These are phyloP conservation scores for Bolboschoenoplectus hybrid DNA, from an alignment of 202 grass and related monocot species.

Conservation along the genomic window DNA sequence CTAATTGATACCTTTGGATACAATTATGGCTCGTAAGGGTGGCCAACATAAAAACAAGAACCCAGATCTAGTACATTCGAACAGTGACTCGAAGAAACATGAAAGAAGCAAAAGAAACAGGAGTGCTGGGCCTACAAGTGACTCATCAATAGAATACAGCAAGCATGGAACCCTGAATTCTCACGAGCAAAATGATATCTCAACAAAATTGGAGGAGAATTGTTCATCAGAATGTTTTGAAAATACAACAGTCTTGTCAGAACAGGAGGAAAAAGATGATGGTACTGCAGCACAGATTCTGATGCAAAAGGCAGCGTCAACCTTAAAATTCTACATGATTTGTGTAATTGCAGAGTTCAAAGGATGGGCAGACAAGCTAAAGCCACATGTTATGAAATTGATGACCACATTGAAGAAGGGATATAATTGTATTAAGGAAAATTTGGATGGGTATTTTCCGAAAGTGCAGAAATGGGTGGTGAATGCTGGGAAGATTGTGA, in stretches of 20 bases:
- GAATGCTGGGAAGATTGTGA: conserved; percentile 71
- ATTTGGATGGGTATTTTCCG: conserved; percentile 60
- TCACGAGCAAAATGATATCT: conserved; percentile 48
- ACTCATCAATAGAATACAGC: conserved; percentile 33
- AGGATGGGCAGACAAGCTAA: conserved; percentile 55
- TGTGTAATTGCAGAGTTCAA: conserved; percentile 62
- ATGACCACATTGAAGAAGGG: conserved; percentile 53
- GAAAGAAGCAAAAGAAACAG: conserved; percentile 46
- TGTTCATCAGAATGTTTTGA: conserved; percentile 40
- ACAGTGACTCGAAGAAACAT: conserved; percentile 44
- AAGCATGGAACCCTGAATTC: conserved; percentile 50
- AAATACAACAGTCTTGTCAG: conserved; percentile 48
- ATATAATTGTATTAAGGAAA: conserved; percentile 52
- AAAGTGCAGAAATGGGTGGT: conserved; percentile 67
- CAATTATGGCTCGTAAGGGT: conserved; percentile 83
- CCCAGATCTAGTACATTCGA: conserved; percentile 53
- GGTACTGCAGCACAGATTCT: conserved; percentile 49
- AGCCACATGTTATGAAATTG: conserved; percentile 52
- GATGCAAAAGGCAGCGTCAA: conserved; percentile 63
- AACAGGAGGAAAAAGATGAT: conserved; percentile 45
- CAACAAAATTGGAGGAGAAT: conserved; percentile 49
- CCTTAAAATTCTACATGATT: conserved; percentile 59
- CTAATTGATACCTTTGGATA: conserved; percentile 8
- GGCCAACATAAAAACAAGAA: conserved; percentile 70
- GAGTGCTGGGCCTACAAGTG: conserved; percentile 39